Evolutionary conservation across 176 grass and related monocot species (phyloP).

Genomic region (Triticum turgidum): DNA sequence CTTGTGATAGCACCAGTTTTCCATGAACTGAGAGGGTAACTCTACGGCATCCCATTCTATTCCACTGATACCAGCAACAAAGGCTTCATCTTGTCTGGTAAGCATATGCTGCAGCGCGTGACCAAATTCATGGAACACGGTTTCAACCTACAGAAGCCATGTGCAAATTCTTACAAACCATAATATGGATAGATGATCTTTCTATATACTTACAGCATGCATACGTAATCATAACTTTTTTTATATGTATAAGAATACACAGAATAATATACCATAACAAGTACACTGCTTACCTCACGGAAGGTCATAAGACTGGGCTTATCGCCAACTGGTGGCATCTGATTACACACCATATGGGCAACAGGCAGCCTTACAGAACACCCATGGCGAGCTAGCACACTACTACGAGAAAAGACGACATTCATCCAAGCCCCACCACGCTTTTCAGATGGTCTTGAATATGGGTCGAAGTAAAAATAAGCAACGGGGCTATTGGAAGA

Average conservation of each 20-base stretch:
- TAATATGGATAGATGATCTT: neutral
- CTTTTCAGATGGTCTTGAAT: conserved; percentile 97
- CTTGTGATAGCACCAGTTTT: conserved; percentile 99
- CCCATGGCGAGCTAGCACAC: conserved; percentile 71
- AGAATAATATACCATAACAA: conserved; percentile 4
- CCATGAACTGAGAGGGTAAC: conserved; percentile 98
- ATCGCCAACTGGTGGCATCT: conserved; percentile 87
- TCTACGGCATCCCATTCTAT: conserved; percentile 99
- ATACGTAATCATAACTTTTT: neutral
- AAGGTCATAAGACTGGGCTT: conserved; percentile 99
- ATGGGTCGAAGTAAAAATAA: conserved; percentile 98
- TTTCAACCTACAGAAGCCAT: conserved; percentile 77
- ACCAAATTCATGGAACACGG: conserved; percentile 99
- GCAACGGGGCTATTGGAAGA: conserved; percentile 74
- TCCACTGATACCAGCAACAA: conserved; percentile 89
- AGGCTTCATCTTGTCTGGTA: conserved; percentile 92
- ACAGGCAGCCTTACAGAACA: conserved; percentile 74
- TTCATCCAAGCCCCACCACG: conserved; percentile 97
- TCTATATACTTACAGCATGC: neutral
- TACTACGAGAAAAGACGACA: conserved; percentile 89
- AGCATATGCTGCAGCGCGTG: conserved; percentile 99
- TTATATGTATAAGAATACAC: neutral
- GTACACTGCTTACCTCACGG: conserved; percentile 69
- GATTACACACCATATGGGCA: conserved; percentile 98
- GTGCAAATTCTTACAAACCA: conserved; percentile 8